Percentiles rank a stretch among this genome's conserved stretches.
Evolutionary conservation across 306 rosid species (phyloP).

Genomic region (Lagenaria siceraria): DNA sequence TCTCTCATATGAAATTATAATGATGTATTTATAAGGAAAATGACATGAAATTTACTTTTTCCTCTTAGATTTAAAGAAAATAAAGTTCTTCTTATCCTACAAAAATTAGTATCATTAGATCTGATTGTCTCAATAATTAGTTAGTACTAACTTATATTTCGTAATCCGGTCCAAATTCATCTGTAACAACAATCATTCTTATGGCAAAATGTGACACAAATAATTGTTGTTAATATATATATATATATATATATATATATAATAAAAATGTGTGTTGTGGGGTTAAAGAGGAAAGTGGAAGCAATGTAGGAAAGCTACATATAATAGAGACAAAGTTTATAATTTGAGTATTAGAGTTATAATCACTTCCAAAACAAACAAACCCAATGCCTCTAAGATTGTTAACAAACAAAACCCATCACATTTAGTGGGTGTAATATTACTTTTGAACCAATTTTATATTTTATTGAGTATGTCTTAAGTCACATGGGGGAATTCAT

Average conservation of each 20-base stretch:
- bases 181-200: too few species aligned
- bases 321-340: conserved; percentile 22
- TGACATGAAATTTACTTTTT: too few species aligned
- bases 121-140: too few species aligned
- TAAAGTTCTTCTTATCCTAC: too few species aligned
- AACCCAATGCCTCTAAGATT: conserved; percentile 12
- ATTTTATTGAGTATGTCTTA: conserved; percentile 37
- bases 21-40: too few species aligned
- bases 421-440: conserved; percentile 33
- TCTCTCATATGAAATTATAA: too few species aligned
- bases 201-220: background rate
- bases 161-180: too few species aligned
- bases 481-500: conserved; percentile 52
- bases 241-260: too few species aligned
- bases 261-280: conserved; percentile 18
- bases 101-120: too few species aligned
- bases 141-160: too few species aligned
- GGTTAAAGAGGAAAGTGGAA: conserved; percentile 57
- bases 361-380: conserved; percentile 67
- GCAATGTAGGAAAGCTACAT: conserved; percentile 53
- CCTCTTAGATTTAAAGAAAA: too few species aligned
- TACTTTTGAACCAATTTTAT: conserved; percentile 49
- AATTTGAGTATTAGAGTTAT: conserved; percentile 15
- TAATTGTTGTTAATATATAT: too few species aligned
- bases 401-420: conserved; percentile 26